Base-by-base conservation (phyloP, 2,329 filamentous ascomycete genomes). In the Alternaria ventricosa region DNA sequence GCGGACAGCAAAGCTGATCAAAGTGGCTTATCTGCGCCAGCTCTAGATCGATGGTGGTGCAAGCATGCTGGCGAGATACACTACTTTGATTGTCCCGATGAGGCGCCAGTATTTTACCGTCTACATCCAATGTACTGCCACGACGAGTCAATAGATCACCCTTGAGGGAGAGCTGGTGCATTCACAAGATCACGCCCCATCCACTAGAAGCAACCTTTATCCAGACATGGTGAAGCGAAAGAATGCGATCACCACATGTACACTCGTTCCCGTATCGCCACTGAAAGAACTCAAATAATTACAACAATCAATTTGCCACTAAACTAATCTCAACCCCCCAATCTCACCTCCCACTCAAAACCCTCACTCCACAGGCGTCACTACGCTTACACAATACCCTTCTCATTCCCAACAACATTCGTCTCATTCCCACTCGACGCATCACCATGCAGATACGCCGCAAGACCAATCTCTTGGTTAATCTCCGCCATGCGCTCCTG, bases 401-500 rank as follows among this genome's bases (percentile, higher is more conserved):
- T 72, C 56, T 73, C 71, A 3, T 60, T 61, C 3, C 63, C 67
- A 8, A 67, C 43, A 27, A 70, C 15, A 25, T 53, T 46, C 4
- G 49, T 49, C 44, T 62, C 62, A 22, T 67, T 61, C 6, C 46
- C 60, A 9, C 44, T 64, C 1, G 30, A 28, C 0, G 55, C 61
- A n/a, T 60, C 64, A 3, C 67, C 68, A 11, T 41, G 36, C 20
- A 60, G 36, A 6, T 75, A 46, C 10, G 75, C 71, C n/a, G 83
- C 78, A 43, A 93, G 82, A 0, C 91, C 91, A 68, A 93, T 88
- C 71, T 92, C 90, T 28, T 82, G 81, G 74, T 92, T 90, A 71
- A 93, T 92, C 76, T 90, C 87, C 9, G 85, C 85, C 89, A 92
- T 92, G 18, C 90, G 86, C 78, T 91, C 88, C 53, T 86, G 84